These are phyloP conservation scores for Lactarius deliciosus DNA, from an alignment of 768 basidiomycete species.

Conservation along the genomic window DNA sequence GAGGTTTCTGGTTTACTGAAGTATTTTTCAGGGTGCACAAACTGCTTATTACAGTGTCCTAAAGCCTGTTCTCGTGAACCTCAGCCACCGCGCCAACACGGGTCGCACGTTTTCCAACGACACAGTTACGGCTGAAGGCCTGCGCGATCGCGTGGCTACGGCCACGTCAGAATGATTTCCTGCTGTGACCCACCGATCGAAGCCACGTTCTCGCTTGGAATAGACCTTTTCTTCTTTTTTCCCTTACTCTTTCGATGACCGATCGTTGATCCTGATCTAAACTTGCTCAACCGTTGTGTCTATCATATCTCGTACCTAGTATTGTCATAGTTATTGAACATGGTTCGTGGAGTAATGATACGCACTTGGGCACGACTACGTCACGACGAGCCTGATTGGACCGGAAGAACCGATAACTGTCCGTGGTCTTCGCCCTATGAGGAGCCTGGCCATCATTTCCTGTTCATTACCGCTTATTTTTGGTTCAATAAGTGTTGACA, in stretches of 20 bases:
- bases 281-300: conserved; percentile 1
- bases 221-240: background rate
- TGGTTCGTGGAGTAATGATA: conserved; percentile 16
- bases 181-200: background rate
- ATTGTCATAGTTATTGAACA: conserved; percentile 21
- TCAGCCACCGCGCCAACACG: conserved; percentile 43
- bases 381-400: background rate
- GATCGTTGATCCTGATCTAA: conserved; percentile 18
- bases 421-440: background rate
- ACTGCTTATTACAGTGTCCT: conserved; percentile 70
- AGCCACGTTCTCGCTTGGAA: background rate
- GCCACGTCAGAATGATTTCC: conserved; percentile 39
- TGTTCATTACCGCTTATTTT: background rate
- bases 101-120: conserved; percentile 50
- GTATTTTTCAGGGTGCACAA: conserved; percentile 74
- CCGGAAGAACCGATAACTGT: background rate
- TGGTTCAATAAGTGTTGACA: background rate
- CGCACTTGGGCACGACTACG: conserved; percentile 3
- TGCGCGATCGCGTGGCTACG: conserved; percentile 46
- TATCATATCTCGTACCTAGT: conserved; percentile 9
- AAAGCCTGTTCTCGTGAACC: conserved; percentile 75
- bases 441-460: background rate
- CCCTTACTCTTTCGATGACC: background rate
- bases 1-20: conserved; percentile 12
- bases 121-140: conserved; percentile 50